Evolutionary conservation across 371 early-diverging fungal species (phyloP).

Genomic region (Massospora cicadina): DNA sequence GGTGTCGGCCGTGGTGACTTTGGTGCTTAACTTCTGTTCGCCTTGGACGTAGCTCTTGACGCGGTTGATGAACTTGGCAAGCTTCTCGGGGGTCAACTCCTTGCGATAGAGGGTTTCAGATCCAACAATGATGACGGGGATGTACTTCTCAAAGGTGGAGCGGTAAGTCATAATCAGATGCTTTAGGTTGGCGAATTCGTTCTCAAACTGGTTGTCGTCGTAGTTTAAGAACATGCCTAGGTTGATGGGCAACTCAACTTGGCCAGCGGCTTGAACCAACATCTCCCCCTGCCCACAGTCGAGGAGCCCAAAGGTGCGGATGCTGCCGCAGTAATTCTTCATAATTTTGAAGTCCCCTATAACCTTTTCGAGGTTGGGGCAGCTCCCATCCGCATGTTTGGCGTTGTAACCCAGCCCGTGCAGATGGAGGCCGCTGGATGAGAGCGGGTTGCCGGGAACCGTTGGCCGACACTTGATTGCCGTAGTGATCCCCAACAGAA

Average conservation of each 20-base stretch:
- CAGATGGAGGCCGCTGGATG: not conserved
- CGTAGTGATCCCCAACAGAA: too few relatives aligned
- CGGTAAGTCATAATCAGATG: not conserved
- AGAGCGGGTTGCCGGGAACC: not conserved
- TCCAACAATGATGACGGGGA: conserved; percentile 7
- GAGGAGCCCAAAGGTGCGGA: conserved; percentile 9
- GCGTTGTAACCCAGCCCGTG: conserved; percentile 11
- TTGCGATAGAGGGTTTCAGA: conserved; percentile 9
- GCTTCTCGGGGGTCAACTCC: conserved; percentile 1
- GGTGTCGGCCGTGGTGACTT: conserved; percentile 9
- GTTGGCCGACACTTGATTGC: too few relatives aligned
- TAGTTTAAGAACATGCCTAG: conserved; percentile 10
- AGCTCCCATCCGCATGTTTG: conserved; percentile 8
- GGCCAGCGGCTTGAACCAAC: conserved; percentile 6
- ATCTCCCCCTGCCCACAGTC: conserved; percentile 10
- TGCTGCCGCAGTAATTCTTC: not conserved
- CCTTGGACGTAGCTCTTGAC: conserved; percentile 1
- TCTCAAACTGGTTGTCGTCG: not conserved
- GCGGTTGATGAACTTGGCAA: not conserved
- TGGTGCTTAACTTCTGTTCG: not conserved
- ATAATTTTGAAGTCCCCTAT: conserved; percentile 8
- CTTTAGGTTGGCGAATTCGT: conserved; percentile 10
- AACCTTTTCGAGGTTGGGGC: conserved; percentile 3
- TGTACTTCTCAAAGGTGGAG: conserved; percentile 8
- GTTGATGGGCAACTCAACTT: conserved; percentile 5